Evolutionary conservation across 371 early-diverging fungal genomes (phyloP).

Genomic region (Lichtheimia hyalospora): DNA sequence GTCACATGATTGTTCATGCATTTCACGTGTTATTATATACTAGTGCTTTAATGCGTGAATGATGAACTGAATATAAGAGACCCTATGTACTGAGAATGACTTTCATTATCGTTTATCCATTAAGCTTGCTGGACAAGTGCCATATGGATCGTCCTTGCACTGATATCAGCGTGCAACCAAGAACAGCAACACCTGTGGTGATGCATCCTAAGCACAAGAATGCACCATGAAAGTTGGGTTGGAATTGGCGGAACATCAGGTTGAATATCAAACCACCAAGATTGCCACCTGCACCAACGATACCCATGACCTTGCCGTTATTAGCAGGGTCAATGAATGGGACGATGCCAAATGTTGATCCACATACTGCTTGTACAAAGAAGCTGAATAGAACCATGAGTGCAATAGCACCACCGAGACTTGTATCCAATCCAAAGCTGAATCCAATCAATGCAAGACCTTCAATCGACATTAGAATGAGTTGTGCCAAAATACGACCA

Average conservation of each 20-base stretch:
- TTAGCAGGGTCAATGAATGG: conserved; percentile 19
- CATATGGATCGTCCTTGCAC: conserved; percentile 15
- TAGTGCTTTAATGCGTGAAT: too few species aligned
- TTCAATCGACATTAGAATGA: conserved; percentile 31
- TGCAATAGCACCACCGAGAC: conserved; percentile 26
- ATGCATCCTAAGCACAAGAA: conserved; percentile 20
- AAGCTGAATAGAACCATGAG: conserved; percentile 40
- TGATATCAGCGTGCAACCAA: conserved; percentile 11
- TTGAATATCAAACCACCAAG: conserved; percentile 24
- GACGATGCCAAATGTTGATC: conserved; percentile 31
- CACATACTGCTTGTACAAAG: conserved; percentile 40
- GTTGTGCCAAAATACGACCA: conserved; percentile 35
- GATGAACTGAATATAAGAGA: too few species aligned
- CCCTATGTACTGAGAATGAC: too few species aligned
- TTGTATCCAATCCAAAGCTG: conserved; percentile 17
- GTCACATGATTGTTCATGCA: too few species aligned
- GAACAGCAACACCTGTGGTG: conserved; percentile 11
- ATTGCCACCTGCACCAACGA: conserved; percentile 43
- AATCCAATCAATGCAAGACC: conserved; percentile 31
- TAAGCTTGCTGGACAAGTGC: conserved; percentile 3
- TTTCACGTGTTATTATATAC: too few species aligned
- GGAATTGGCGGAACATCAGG: conserved; percentile 16
- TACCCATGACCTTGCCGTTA: conserved; percentile 21
- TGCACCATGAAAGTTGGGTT: conserved; percentile 8
- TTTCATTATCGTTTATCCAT: too few species aligned